Evolutionary conservation across 139 green algal species (phyloP).

Genomic region (Haematococcus sp.): DNA sequence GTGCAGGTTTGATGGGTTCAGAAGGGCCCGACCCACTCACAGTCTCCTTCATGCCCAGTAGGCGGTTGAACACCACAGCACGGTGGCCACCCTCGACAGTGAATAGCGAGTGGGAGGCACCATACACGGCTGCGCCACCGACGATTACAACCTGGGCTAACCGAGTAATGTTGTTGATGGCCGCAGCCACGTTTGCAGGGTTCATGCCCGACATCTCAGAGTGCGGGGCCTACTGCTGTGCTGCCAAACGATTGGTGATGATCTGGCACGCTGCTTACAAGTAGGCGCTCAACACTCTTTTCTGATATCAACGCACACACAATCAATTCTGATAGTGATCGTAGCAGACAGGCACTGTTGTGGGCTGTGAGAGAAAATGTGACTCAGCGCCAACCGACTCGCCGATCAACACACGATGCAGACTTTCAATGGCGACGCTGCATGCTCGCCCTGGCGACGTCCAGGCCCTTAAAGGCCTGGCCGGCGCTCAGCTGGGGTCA

Average conservation of each 20-base stretch:
- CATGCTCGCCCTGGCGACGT: conserved; percentile 46
- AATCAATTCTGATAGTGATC: no score
- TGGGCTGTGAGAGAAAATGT: no score
- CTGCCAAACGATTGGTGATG: no score
- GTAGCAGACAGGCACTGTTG: no score
- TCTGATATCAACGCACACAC: no score
- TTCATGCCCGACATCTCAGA: conserved; percentile 3
- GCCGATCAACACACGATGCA: no score
- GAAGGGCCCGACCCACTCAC: conserved; percentile 33
- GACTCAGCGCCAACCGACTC: no score
- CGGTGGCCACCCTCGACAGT: conserved; percentile 98
- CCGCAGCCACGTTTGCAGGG: conserved; percentile 11
- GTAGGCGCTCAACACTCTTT: no score
- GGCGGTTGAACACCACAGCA: conserved; percentile 97
- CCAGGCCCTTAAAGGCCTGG: conserved; percentile 54
- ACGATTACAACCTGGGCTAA: conserved; percentile 19
- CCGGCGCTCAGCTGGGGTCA: conserved; percentile 31
- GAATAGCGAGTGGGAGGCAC: conserved; percentile 85
- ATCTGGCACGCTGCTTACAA: no score
- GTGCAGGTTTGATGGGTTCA: no score
- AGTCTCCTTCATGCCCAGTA: conserved; percentile 91
- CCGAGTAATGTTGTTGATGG: not conserved
- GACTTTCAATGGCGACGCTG: conserved; percentile 28
- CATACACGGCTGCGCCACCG: conserved; percentile 62
- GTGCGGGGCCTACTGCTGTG: no score